A percentile compares a stretch with the other conserved stretches of the same genome.
These are phyloP conservation scores for Vaccinium corymbosum DNA, from an alignment of 148 eudicot species.

Conservation along the genomic window DNA sequence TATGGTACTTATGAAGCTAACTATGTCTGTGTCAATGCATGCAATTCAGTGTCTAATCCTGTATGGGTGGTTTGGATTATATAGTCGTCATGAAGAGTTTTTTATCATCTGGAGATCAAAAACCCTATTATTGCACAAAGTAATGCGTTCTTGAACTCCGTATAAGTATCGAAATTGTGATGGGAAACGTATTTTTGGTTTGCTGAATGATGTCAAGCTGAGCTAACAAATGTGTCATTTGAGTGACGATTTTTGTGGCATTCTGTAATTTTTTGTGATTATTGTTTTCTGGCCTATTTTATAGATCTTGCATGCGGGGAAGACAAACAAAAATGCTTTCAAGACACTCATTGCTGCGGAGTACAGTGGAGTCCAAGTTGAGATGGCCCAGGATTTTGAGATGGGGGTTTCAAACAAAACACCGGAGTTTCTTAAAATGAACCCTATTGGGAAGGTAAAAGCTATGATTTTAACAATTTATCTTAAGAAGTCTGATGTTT, in stretches of 20 bases:
- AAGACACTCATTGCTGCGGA: conserved; percentile 76
- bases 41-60: neutral
- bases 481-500: neutral
- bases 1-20: neutral
- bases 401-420: conserved; percentile 73
- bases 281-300: conserved; percentile 4
- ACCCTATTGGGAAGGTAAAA: conserved; percentile 74
- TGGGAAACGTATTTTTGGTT: neutral
- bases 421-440: conserved; percentile 67
- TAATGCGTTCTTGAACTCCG: neutral
- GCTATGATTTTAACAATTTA: neutral
- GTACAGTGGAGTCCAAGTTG: conserved; percentile 54
- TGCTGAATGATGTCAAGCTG: neutral
- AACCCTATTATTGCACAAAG: neutral
- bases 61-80: neutral
- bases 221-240: neutral
- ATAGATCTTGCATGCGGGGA: conserved; percentile 54
- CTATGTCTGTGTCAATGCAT: neutral
- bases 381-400: conserved; percentile 48
- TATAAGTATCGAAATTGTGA: neutral
- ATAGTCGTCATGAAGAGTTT: neutral
- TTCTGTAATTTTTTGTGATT: neutral
- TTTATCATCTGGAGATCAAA: neutral
- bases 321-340: conserved; percentile 56
- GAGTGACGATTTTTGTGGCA: neutral